Percentiles rank a stretch among this genome's conserved stretches.
phyloP scores from a whole-genome alignment of 495 filamentous ascomycete genomes.

The Trichoderma erinaceum region DNA sequence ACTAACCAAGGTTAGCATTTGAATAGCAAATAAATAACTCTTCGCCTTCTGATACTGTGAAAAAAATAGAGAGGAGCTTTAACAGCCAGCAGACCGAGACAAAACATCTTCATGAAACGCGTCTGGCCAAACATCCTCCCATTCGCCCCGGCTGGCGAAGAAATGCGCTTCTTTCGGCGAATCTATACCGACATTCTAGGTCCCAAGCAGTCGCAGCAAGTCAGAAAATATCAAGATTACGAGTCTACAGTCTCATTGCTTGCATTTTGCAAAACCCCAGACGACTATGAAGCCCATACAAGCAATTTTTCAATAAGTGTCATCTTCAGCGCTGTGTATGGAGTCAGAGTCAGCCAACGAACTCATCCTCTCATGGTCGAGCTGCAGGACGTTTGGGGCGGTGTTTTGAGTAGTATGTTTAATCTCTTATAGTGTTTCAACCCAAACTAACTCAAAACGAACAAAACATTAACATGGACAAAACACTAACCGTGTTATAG shows the following conservation, averaged over 20 bases:
- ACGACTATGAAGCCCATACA: neutral
- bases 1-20: neutral
- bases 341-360: neutral
- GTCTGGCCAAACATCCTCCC: neutral
- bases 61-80: neutral
- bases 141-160: neutral
- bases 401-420: neutral
- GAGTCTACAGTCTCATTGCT: neutral
- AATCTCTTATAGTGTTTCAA: no score
- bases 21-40: no score
- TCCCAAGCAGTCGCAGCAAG: neutral
- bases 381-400: neutral
- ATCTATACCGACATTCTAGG: neutral
- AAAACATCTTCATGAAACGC: neutral
- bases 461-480: no score
- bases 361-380: neutral
- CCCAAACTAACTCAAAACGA: no score
- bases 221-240: neutral
- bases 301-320: neutral
- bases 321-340: constrained; percentile 5
- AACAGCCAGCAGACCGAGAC: neutral
- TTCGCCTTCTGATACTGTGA: neutral
- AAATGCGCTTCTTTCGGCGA: neutral
- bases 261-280: neutral
- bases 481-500: neutral